Evolutionary conservation across 768 basidiomycete genomes (phyloP).

Genomic region (Russula emetica): DNA sequence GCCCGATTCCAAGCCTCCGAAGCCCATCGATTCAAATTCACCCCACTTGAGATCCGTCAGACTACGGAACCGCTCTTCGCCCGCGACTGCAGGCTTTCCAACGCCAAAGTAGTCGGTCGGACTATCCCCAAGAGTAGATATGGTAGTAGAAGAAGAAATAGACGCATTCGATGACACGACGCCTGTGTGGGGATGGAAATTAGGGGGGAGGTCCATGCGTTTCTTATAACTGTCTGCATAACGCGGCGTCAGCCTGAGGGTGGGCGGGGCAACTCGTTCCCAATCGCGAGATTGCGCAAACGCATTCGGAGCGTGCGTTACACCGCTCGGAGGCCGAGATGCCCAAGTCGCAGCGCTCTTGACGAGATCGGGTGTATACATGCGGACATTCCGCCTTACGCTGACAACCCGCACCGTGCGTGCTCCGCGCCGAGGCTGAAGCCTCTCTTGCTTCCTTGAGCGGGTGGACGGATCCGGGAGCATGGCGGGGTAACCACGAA

Average conservation of each 20-base stretch:
- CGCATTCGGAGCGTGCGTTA: constrained; percentile 37
- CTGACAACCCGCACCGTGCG: constrained; percentile 72
- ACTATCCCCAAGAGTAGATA: constrained; percentile 7
- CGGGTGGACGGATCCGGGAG: constrained; percentile 48
- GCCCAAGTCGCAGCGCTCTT: constrained; percentile 55
- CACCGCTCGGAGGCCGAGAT: constrained; percentile 32
- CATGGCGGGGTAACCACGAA: constrained; percentile 82
- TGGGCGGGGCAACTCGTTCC: constrained; percentile 64
- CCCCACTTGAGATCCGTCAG: constrained; percentile 89
- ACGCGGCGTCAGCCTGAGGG: constrained; percentile 55
- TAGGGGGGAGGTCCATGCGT: constrained; percentile 62
- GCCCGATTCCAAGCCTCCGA: constrained; percentile 48
- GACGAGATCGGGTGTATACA: constrained; percentile 85
- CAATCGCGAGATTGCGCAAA: constrained; percentile 70
- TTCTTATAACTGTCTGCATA: constrained; percentile 76
- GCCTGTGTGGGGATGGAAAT: constrained; percentile 49
- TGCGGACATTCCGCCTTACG: constrained; percentile 76
- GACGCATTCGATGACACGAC: constrained; percentile 34
- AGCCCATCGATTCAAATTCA: constrained; percentile 82
- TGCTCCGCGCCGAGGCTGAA: constrained; percentile 69
- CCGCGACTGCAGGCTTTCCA: constrained; percentile 35
- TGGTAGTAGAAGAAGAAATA: constrained; percentile 32
- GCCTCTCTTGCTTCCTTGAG: constrained; percentile 46
- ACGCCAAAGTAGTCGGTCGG: constrained; percentile 33
- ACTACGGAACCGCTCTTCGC: constrained; percentile 71